These are phyloP conservation scores for Suillus occidentalis DNA, from an alignment of 768 basidiomycete species.

Conservation along the genomic window DNA sequence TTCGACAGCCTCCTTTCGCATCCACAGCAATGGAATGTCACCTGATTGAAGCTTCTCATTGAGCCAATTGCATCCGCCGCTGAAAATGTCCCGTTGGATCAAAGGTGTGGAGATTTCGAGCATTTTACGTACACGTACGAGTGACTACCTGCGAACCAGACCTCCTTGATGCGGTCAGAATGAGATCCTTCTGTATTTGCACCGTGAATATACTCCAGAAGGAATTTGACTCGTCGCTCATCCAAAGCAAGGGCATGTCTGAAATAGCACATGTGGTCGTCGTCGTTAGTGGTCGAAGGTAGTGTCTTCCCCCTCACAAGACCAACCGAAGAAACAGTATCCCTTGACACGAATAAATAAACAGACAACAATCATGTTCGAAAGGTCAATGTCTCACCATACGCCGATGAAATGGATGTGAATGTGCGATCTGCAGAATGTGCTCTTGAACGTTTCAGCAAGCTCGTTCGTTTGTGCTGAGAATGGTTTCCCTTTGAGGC, in stretches of 20 bases:
- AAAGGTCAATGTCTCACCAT: constrained; percentile 24
- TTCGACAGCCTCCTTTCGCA: constrained; percentile 22
- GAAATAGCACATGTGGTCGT: constrained; percentile 31
- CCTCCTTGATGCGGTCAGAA: constrained; percentile 29
- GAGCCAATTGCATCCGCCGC: constrained; percentile 21
- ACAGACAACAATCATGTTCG: background rate
- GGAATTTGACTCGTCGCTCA: constrained; percentile 35
- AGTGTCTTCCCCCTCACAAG: constrained; percentile 16
- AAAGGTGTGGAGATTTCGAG: background rate
- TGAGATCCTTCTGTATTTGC: constrained; percentile 2
- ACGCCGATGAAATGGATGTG: constrained; percentile 35
- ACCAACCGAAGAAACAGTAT: constrained; percentile 37
- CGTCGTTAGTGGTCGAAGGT: constrained; percentile 17
- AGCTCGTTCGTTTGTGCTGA: constrained; percentile 8
- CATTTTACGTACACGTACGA: constrained; percentile 32
- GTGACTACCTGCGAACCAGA: constrained; percentile 32
- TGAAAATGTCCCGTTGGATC: background rate
- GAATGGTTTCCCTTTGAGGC: background rate
- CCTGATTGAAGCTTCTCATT: constrained; percentile 12
- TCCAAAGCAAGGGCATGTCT: constrained; percentile 38
- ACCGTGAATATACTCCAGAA: constrained; percentile 28
- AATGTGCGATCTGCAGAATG: constrained; percentile 24
- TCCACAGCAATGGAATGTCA: constrained; percentile 24
- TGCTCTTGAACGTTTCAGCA: constrained; percentile 27
- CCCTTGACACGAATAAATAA: constrained; percentile 21